These are phyloP conservation scores for Penicillium nucicola DNA, from an alignment of 495 filamentous ascomycete genomes.

Conservation along the genomic window DNA sequence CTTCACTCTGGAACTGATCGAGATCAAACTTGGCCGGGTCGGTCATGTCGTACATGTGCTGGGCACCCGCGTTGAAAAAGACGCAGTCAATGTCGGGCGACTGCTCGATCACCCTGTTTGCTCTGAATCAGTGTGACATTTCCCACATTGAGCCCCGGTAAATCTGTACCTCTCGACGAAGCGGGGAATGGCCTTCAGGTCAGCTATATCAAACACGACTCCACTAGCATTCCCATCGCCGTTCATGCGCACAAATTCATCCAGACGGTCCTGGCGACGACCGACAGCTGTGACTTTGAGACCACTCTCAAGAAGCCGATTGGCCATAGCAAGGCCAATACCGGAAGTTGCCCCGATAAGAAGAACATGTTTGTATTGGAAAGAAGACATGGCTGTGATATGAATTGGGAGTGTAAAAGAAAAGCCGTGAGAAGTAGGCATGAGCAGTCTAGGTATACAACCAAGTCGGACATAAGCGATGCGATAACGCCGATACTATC, in stretches of 20 bases:
- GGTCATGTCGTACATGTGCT: constrained; percentile 52
- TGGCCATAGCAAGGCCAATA: constrained; percentile 63
- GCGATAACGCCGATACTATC: no score
- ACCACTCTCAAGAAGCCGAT: constrained; percentile 57
- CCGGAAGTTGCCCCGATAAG: constrained; percentile 67
- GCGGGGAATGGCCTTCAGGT: constrained; percentile 51
- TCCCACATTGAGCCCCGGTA: no score
- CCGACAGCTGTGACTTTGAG: constrained; percentile 62
- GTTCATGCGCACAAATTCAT: constrained; percentile 58
- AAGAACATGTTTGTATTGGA: constrained; percentile 63
- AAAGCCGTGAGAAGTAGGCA: no score
- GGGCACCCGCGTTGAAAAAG: constrained; percentile 38
- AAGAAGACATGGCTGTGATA: constrained; percentile 44
- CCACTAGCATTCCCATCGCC: constrained; percentile 49
- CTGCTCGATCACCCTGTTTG: constrained; percentile 44
- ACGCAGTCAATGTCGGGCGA: constrained; percentile 50
- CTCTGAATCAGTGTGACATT: not conserved
- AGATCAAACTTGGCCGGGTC: constrained; percentile 55
- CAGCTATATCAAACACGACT: constrained; percentile 59
- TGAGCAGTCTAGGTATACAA: no score
- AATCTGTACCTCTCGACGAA: constrained; percentile 48
- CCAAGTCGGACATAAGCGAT: no score
- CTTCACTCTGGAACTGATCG: constrained; percentile 43
- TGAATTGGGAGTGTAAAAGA: no score
- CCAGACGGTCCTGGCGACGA: constrained; percentile 61